Evolutionary conservation across 768 basidiomycete species (phyloP), one percentile per base, ranked within the genome.

Genomic region (Phlebiopsis flavidoalba): DNA sequence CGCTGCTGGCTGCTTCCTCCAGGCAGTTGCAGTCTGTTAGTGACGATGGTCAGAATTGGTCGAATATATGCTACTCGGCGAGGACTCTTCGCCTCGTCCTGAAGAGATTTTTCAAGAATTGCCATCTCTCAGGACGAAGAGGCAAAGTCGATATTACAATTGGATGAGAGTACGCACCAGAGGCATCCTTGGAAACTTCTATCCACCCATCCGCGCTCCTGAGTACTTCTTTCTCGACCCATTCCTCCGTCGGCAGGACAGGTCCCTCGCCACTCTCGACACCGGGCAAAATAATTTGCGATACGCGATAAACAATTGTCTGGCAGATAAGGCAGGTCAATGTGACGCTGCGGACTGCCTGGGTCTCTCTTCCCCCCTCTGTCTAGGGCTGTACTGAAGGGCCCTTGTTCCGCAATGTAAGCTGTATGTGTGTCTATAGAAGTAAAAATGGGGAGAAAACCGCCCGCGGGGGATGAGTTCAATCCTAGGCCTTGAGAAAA

Each of bases 191-290:
- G 67, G 86, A 78, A 19, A 91, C 80, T 66, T 91, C 85, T 62
- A 93, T 80, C 88, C 88, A 91, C 11, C 90, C 91, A 57, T 70
- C 83, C 36, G 77, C 72, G 64, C 85, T 87, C 72, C 83, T 83
- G 72, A 92, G 76, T 54, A 84, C 75, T 67, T 89, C 88, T 53
- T 82, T 80, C 73, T 92, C 90, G 6, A 84, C 84, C 87, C 88
- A 91, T 49, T 89, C 88, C 56, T 87, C 84, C 0, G 83, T 83
- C 15, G 90, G 88, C 53, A 90, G 73, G 15, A 91, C 72, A 3
- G 85, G 82, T 8, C 87, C 85, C 57, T 87, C 86, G 53, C 80
- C 80, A 14, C 78, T 77, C 61, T 87, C 85, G 7, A 83, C 71
- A 57, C 87, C 86, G 52, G 75, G 72, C 45, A 83, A 75, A 55